Evolutionary conservation across 495 filamentous ascomycete genomes (phyloP).

Genomic region (Podospora conica): DNA sequence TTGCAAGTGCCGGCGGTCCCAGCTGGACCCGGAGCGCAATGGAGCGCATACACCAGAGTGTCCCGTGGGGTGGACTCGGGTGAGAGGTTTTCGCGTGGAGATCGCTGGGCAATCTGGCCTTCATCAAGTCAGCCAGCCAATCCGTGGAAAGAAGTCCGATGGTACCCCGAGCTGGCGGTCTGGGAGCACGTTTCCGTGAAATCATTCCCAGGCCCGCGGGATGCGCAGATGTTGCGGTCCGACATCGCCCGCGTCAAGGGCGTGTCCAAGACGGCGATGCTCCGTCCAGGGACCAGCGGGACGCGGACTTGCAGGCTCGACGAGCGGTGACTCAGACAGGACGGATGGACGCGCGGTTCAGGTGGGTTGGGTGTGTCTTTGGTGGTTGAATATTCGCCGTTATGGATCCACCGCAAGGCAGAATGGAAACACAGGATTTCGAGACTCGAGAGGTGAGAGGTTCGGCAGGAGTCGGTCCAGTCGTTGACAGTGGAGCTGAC

Average conservation of each 20-base stretch:
- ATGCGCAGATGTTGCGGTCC: conserved; percentile 14
- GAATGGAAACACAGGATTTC: background rate
- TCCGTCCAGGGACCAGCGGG: background rate
- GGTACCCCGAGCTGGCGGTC: conserved; percentile 11
- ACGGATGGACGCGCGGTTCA: background rate
- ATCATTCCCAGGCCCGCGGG: conserved; percentile 5
- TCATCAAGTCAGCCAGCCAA: conserved; percentile 13
- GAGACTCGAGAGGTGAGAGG: background rate
- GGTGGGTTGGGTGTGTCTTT: background rate
- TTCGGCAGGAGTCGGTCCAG: conserved; percentile 18
- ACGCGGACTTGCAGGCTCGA: too few relatives aligned
- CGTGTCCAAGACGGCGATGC: background rate
- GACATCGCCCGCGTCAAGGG: conserved; percentile 7
- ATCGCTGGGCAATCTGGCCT: conserved; percentile 15
- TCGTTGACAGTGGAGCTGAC: background rate
- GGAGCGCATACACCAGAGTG: background rate
- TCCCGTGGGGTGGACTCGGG: too few relatives aligned
- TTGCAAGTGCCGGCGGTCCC: background rate
- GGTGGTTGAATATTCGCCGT: background rate
- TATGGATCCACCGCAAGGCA: background rate
- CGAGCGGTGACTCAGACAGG: conserved; percentile 3
- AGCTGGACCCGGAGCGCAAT: conserved; percentile 5
- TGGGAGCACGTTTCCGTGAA: conserved; percentile 7
- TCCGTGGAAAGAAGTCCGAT: conserved; percentile 11
- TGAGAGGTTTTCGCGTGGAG: conserved; percentile 1